Conservation (phyloP, 306 rosid species). For the Casuarina equisetifolia region DNA sequence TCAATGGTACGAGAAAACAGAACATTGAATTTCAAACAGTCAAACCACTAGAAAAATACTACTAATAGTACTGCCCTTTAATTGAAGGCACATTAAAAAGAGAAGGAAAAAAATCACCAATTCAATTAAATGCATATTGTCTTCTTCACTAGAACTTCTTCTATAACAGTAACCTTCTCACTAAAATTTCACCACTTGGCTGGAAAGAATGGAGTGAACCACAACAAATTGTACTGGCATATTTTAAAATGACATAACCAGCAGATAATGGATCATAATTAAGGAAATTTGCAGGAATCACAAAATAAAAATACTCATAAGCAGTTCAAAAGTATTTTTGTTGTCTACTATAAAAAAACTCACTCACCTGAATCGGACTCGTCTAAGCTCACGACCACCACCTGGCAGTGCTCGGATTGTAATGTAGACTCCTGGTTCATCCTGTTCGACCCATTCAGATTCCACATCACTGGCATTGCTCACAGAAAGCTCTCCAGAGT, state of each 20-base stretch:
- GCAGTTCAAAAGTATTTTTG: background rate
- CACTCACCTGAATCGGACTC: constrained; percentile 86
- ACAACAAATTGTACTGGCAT: background rate
- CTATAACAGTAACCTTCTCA: background rate
- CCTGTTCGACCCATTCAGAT: constrained; percentile 96
- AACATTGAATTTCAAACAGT: background rate
- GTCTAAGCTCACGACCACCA: constrained; percentile 84
- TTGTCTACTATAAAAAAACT: constrained; percentile 16
- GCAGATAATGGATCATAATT: background rate
- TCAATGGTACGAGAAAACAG: background rate
- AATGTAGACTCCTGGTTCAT: constrained; percentile 96
- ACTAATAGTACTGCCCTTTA: background rate
- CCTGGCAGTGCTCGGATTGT: constrained; percentile 81
- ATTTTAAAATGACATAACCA: background rate
- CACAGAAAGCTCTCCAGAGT: constrained; percentile 77
- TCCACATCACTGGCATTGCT: constrained; percentile 98
- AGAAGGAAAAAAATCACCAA: no score
- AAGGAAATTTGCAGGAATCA: background rate
- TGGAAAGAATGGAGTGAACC: background rate
- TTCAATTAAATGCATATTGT: background rate
- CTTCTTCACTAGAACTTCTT: background rate
- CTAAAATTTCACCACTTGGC: background rate
- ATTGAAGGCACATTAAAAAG: no score
- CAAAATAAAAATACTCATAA: background rate
- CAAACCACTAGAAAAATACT: background rate